A percentile compares a stretch with the other conserved stretches of the same genome.
phyloP scores from a whole-genome alignment of 352 stramenopile genomes.

The Aphanomyces cochlioides region DNA sequence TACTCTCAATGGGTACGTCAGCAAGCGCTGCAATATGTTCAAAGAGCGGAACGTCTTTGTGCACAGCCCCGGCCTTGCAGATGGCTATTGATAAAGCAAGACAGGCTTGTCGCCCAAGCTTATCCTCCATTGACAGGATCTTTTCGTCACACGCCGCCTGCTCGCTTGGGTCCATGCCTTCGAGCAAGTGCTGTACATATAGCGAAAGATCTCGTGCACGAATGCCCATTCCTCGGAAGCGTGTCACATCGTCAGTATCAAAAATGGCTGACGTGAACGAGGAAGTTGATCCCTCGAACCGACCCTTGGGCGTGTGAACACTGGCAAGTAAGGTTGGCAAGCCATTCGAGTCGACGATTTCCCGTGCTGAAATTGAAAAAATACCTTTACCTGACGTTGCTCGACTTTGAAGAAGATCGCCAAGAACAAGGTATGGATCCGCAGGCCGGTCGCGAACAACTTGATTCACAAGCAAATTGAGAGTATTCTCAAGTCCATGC shows the following conservation, averaged over 20 bases:
- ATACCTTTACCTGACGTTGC: slow-evolving; percentile 64
- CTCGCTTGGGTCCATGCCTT: slow-evolving; percentile 53
- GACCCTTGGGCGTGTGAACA: slow-evolving; percentile 63
- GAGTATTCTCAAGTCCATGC: slow-evolving; percentile 56
- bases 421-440: slow-evolving; percentile 71
- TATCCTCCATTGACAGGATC: slow-evolving; percentile 45
- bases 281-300: slow-evolving; percentile 54
- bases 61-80: slow-evolving; percentile 62
- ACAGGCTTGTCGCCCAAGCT: slow-evolving; percentile 53
- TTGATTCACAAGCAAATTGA: slow-evolving; percentile 73
- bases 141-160: slow-evolving; percentile 50
- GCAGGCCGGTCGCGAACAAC: slow-evolving; percentile 57
- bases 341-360: slow-evolving; percentile 46
- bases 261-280: slow-evolving; percentile 38
- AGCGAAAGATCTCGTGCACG: slow-evolving; percentile 12
- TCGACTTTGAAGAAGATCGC: slow-evolving; percentile 50
- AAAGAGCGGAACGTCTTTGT: slow-evolving; percentile 45
- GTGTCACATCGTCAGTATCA: slow-evolving; percentile 45
- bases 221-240: slow-evolving; percentile 13
- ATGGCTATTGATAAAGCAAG: slow-evolving; percentile 57
- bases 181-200: slow-evolving; percentile 24
- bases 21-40: slow-evolving; percentile 55
- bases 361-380: slow-evolving; percentile 55
- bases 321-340: slow-evolving; percentile 47
- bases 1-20: slow-evolving; percentile 43